Evolutionary conservation across 1,139 yeast species (phyloP).

Genomic region (Yueomyces sp.): DNA sequence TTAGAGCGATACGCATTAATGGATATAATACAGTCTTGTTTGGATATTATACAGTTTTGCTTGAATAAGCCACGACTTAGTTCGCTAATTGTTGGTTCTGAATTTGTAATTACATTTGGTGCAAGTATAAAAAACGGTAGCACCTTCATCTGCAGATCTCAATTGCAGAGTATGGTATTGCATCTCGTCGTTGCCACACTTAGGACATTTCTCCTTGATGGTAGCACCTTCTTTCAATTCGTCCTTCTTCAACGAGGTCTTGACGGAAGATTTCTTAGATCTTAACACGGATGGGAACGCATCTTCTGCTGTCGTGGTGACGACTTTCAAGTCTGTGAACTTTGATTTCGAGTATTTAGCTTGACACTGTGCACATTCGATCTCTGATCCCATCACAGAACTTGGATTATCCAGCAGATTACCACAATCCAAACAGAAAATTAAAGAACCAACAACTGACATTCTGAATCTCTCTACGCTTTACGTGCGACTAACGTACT

Average conservation of each 20-base stretch:
- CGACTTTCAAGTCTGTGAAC: constrained; percentile 71
- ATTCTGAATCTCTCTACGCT: constrained; percentile 16
- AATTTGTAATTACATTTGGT: constrained; percentile 84
- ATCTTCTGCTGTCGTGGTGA: constrained; percentile 69
- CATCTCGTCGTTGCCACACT: constrained; percentile 97
- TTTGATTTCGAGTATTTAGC: constrained; percentile 40
- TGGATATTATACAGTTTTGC: not conserved
- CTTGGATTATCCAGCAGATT: constrained; percentile 53
- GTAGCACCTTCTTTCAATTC: constrained; percentile 92
- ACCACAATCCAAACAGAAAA: constrained; percentile 92
- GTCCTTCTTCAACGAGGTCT: constrained; percentile 62
- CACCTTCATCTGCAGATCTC: constrained; percentile 98
- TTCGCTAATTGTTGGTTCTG: constrained; percentile 67
- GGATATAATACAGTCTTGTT: not conserved
- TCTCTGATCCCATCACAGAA: constrained; percentile 37
- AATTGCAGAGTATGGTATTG: constrained; percentile 91
- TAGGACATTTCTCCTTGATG: constrained; percentile 92
- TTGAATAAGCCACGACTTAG: not conserved
- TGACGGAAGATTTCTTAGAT: constrained; percentile 78
- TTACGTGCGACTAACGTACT: too few species aligned
- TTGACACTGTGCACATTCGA: constrained; percentile 63
- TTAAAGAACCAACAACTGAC: constrained; percentile 93
- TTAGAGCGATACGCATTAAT: not conserved
- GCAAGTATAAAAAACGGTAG: constrained; percentile 90
- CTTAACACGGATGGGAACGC: constrained; percentile 85